Evolutionary conservation across 495 filamentous ascomycete species (phyloP), one percentile per base, ranked within the genome.

Genomic region (Melanomma pulvis-pyrius): DNA sequence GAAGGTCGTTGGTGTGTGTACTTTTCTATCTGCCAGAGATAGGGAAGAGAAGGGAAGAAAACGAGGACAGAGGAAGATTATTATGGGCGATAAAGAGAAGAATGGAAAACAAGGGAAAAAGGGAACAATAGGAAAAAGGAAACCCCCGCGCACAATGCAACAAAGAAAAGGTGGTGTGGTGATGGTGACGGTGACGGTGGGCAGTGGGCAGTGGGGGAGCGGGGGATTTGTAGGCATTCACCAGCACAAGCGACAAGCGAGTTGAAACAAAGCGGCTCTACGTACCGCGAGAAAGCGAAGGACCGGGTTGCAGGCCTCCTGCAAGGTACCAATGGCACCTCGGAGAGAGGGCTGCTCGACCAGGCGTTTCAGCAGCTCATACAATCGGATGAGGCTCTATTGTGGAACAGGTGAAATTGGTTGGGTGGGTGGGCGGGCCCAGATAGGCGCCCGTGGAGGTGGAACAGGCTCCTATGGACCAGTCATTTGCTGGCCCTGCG

Each of bases 201-300:
- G 48, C 13, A 62, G 57, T 51, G 53, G 52, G 44, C 22, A 46
- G 58, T 21, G 28, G 57, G 57, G 46, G 25, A 30, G 30, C 21
- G 19, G 22, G 29, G 44, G 34, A 15, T 56, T 58, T 61, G 52
- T 66, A 36, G 24, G 30, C 52, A 65, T 61, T 67, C 41, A 63
- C 65, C 21, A n/a, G 34, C 25, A 51, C 21, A 59, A 51, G 36
- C 48, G 32, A 29, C 29, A 47, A 47, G 22, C 3, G 50, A 22
- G 4, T 59, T 65, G 70, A 72, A 63, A 67, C 66, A 61, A 67
- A 69, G 66, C 65, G 61, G 46, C 29, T 47, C 59, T 67, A 72
- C 70, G 70, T 72, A 72, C 70, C 66, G 70, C 65, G 70, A 69
- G 66, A 46, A 59, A 52, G 62, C 56, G 41, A 46, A 57, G 70